Conservation (phyloP, 31 red algal genomes). For the Asparagopsis taxiformis region DNA sequence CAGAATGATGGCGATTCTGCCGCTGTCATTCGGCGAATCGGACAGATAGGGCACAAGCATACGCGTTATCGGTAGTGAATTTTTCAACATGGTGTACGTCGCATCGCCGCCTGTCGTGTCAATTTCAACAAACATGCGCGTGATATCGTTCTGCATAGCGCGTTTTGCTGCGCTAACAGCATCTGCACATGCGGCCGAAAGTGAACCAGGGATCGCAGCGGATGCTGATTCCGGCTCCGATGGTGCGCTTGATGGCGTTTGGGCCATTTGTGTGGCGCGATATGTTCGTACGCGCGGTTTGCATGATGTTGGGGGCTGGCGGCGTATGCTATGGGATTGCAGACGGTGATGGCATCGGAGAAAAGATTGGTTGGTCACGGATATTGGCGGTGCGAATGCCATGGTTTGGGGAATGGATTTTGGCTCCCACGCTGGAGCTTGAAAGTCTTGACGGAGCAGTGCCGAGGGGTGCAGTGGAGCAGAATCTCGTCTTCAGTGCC, state of each 20-base stretch:
- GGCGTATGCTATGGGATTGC: not conserved
- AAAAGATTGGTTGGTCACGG: not conserved
- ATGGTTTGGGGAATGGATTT: too few species aligned
- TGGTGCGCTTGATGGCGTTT: not conserved
- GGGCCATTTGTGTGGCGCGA: not conserved
- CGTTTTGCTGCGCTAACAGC: not conserved
- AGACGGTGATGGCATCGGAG: not conserved
- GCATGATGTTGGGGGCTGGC: not conserved
- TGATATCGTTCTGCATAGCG: slow-evolving; percentile 10
- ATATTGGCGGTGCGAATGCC: not conserved
- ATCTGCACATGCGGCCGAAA: slow-evolving; percentile 4
- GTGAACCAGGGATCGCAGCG: slow-evolving; percentile 38
- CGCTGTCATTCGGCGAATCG: not conserved
- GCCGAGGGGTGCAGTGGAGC: too few species aligned
- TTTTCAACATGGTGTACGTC: slow-evolving; percentile 75
- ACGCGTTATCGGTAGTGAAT: slow-evolving; percentile 52
- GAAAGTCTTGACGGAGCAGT: too few species aligned
- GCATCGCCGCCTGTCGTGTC: slow-evolving; percentile 73
- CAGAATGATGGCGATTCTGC: slow-evolving; percentile 18
- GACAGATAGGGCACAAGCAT: slow-evolving; percentile 15
- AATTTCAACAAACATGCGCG: slow-evolving; percentile 59
- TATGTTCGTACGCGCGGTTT: not conserved
- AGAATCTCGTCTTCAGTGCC: too few species aligned
- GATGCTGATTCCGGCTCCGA: not conserved
- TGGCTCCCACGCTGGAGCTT: too few species aligned